phyloP scores from a whole-genome alignment of 2,329 filamentous ascomycete genomes.

The Exophiala xenobiotica region DNA sequence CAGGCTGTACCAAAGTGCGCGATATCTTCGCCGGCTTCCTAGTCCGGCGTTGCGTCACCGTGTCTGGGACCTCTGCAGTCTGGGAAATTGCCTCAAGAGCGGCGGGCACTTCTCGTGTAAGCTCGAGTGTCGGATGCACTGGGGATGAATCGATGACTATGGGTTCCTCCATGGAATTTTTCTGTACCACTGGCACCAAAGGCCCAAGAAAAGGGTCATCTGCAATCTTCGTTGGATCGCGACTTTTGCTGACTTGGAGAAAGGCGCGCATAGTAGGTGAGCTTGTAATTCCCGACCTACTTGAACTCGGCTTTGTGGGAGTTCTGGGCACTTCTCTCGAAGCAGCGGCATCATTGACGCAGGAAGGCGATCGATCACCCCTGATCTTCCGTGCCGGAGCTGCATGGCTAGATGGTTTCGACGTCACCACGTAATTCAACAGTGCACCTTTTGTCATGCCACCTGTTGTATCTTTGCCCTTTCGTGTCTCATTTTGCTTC shows the following conservation, averaged over 20 bases:
- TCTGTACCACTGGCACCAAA: neutral
- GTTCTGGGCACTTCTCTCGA: neutral
- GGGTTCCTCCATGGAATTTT: slow-evolving; percentile 1
- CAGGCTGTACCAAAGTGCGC: neutral
- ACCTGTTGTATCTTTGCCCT: slow-evolving; percentile 8
- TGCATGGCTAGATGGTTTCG: slow-evolving; percentile 3
- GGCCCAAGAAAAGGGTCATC: slow-evolving; percentile 1
- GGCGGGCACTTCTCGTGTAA: neutral
- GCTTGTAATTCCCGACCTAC: neutral
- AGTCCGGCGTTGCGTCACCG: neutral
- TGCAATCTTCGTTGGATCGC: neutral
- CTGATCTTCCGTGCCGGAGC: neutral
- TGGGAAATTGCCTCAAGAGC: neutral
- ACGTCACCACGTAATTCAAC: slow-evolving; percentile 12
- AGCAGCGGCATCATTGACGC: neutral
- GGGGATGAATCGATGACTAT: neutral
- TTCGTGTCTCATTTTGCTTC: slow-evolving; percentile 18
- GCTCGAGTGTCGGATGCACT: neutral
- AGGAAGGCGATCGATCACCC: neutral
- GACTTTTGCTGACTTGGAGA: slow-evolving; percentile 20
- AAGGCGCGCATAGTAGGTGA: slow-evolving; percentile 15
- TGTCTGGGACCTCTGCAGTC: neutral
- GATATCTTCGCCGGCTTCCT: slow-evolving; percentile 5
- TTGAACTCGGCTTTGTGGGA: slow-evolving; percentile 7
- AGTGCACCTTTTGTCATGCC: slow-evolving; percentile 17